Percentiles rank a stretch among this genome's conserved stretches.
Evolutionary conservation across 2,329 filamentous ascomycete genomes (phyloP).

Genomic region (Lachnellula subtilissima): DNA sequence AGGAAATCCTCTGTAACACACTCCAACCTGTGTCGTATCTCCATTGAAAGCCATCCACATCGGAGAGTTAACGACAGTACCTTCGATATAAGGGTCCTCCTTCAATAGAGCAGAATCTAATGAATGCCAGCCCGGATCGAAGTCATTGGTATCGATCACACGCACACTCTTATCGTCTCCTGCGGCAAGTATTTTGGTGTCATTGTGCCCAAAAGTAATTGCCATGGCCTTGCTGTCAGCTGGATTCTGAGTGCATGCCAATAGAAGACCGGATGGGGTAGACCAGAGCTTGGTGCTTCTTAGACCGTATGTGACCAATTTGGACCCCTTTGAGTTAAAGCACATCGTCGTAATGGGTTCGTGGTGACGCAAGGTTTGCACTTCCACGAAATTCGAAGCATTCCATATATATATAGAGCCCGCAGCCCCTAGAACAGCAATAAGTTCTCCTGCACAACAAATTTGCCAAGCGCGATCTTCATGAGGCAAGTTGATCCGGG

Average conservation of each 20-base stretch:
- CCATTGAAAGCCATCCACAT: slow-evolving; percentile 14
- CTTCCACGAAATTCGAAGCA: slow-evolving; percentile 8
- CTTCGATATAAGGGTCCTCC: neutral
- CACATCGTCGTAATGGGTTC: slow-evolving; percentile 11
- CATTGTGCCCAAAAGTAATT: slow-evolving; percentile 2
- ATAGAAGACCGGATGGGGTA: slow-evolving; percentile 1
- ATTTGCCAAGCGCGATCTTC: neutral
- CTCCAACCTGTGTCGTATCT: slow-evolving; percentile 13
- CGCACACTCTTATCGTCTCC: neutral
- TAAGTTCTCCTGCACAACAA: neutral
- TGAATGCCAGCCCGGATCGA: neutral
- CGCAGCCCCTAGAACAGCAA: slow-evolving; percentile 5
- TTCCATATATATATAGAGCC: slow-evolving; percentile 9
- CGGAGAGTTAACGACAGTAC: slow-evolving; percentile 1
- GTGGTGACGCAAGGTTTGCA: slow-evolving; percentile 1
- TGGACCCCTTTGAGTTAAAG: slow-evolving; percentile 4
- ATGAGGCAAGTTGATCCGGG: neutral
- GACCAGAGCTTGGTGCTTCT: slow-evolving; percentile 13
- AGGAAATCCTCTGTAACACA: slow-evolving; percentile 17
- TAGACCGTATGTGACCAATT: slow-evolving; percentile 9
- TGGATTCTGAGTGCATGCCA: slow-evolving; percentile 2
- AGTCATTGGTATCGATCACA: neutral
- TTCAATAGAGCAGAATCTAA: neutral
- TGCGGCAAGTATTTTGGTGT: neutral
- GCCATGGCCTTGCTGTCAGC: slow-evolving; percentile 1